Percentiles rank a stretch among this genome's conserved stretches.
Evolutionary conservation across 805 yeast genomes (phyloP).

Genomic region (Kodamaea kakaduensis): DNA sequence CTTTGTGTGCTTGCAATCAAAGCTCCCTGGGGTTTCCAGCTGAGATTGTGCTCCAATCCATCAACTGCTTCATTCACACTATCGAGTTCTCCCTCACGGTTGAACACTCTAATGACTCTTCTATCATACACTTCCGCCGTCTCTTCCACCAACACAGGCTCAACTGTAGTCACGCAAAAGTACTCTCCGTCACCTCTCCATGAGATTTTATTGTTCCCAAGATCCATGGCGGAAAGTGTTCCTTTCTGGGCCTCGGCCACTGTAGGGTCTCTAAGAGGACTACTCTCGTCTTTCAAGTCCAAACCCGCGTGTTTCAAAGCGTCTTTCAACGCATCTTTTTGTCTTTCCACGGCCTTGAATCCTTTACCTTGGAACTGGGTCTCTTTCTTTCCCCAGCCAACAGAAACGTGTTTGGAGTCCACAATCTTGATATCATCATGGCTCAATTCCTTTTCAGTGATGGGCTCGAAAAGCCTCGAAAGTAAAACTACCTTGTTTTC

Average conservation of each 20-base stretch:
- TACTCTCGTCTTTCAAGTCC: conserved; percentile 56
- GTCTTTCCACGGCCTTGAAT: conserved; percentile 73
- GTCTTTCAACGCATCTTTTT: conserved; percentile 40
- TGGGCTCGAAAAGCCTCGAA: conserved; percentile 74
- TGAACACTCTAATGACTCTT: conserved; percentile 79
- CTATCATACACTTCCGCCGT: conserved; percentile 42
- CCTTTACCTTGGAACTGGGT: conserved; percentile 97
- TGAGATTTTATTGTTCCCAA: conserved; percentile 47
- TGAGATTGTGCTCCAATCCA: conserved; percentile 64
- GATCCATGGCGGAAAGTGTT: conserved; percentile 52
- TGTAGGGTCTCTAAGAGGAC: conserved; percentile 79
- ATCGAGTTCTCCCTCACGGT: conserved; percentile 71
- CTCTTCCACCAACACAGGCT: conserved; percentile 42
- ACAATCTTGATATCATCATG: conserved; percentile 57
- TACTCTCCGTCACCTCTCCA: conserved; percentile 97
- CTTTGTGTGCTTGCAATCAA: conserved; percentile 80
- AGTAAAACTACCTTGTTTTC: conserved; percentile 61
- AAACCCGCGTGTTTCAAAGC: conserved; percentile 64
- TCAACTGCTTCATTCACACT: conserved; percentile 89
- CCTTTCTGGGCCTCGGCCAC: conserved; percentile 74
- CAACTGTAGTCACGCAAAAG: conserved; percentile 65
- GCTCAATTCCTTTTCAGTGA: conserved; percentile 58
- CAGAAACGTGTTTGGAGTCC: conserved; percentile 79
- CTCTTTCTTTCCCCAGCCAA: conserved; percentile 98
- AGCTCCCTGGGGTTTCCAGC: conserved; percentile 93